Percentiles rank a stretch among this genome's conserved stretches.
phyloP scores from a whole-genome alignment of 345 rosid species.

The Aurinia saxatilis region DNA sequence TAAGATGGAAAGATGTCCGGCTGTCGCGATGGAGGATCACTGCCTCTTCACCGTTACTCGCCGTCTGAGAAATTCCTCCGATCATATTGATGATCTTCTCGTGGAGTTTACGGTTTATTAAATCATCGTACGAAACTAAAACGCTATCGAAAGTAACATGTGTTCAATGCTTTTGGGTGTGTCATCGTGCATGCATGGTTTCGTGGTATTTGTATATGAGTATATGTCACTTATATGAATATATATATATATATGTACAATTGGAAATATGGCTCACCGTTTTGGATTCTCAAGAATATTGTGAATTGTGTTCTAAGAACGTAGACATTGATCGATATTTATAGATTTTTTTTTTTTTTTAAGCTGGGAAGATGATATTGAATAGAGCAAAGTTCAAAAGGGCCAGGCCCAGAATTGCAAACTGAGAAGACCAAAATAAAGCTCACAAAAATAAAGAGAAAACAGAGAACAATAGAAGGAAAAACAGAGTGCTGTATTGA shows the following conservation, averaged over 20 bases:
- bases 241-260: background rate
- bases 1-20: conserved; percentile 16
- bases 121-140: conserved; percentile 23
- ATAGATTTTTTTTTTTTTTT: too few species aligned
- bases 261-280: conserved; percentile 4
- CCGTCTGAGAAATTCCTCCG: conserved; percentile 15
- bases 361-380: too few species aligned
- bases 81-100: conserved; percentile 3
- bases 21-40: conserved; percentile 18
- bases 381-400: too few species aligned
- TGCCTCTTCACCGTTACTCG: conserved; percentile 24
- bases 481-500: too few species aligned
- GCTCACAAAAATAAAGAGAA: too few species aligned
- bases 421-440: too few species aligned
- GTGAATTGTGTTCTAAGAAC: conserved; percentile 17
- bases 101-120: conserved; percentile 11
- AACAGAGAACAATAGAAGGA: too few species aligned
- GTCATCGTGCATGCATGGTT: conserved; percentile 4
- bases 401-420: too few species aligned
- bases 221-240: background rate
- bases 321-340: conserved; percentile 6
- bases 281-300: conserved; percentile 8
- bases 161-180: background rate
- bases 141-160: background rate
- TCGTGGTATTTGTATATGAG: background rate